A percentile compares a stretch with the other conserved stretches of the same genome.
Evolutionary conservation across 306 rosid genomes (phyloP).

Genomic region (Ammopiptanthus mongolicus): DNA sequence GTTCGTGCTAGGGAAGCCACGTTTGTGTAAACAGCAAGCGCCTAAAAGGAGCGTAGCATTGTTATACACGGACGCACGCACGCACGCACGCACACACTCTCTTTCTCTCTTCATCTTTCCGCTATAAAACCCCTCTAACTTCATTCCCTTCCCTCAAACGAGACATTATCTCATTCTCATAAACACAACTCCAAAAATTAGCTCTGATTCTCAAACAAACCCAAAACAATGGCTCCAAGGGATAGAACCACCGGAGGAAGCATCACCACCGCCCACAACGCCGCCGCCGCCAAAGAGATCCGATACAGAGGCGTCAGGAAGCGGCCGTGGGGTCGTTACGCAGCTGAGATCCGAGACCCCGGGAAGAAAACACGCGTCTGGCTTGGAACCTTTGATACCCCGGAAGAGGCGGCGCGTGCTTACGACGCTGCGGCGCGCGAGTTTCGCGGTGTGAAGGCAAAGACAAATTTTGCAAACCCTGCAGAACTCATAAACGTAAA

Average conservation of each 20-base stretch:
- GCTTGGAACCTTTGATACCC: slow-evolving; percentile 86
- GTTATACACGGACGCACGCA: slow-evolving; percentile 34
- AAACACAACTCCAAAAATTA: neutral
- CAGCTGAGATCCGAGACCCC: slow-evolving; percentile 94
- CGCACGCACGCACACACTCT: neutral
- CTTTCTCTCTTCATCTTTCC: neutral
- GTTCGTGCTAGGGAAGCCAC: slow-evolving; percentile 53
- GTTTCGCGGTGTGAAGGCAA: slow-evolving; percentile 71
- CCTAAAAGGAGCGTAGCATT: slow-evolving; percentile 62
- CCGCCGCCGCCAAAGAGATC: slow-evolving; percentile 48
- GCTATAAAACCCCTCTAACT: slow-evolving; percentile 31
- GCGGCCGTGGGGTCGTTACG: slow-evolving; percentile 93
- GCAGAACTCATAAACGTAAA: slow-evolving; percentile 17
- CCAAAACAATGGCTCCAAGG: slow-evolving; percentile 46
- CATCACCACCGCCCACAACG: neutral
- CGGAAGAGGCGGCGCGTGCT: slow-evolving; percentile 84
- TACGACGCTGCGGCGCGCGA: slow-evolving; percentile 76
- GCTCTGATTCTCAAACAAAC: neutral
- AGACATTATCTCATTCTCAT: slow-evolving; percentile 12
- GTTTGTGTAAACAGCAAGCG: slow-evolving; percentile 37
- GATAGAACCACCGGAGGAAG: slow-evolving; percentile 21
- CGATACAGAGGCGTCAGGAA: slow-evolving; percentile 75
- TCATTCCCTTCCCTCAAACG: slow-evolving; percentile 16
- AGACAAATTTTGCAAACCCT: slow-evolving; percentile 59
- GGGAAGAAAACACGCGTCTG: slow-evolving; percentile 81